These are phyloP conservation scores for Botrytis sinoallii DNA, from an alignment of 2,329 filamentous ascomycete species.

Conservation along the genomic window DNA sequence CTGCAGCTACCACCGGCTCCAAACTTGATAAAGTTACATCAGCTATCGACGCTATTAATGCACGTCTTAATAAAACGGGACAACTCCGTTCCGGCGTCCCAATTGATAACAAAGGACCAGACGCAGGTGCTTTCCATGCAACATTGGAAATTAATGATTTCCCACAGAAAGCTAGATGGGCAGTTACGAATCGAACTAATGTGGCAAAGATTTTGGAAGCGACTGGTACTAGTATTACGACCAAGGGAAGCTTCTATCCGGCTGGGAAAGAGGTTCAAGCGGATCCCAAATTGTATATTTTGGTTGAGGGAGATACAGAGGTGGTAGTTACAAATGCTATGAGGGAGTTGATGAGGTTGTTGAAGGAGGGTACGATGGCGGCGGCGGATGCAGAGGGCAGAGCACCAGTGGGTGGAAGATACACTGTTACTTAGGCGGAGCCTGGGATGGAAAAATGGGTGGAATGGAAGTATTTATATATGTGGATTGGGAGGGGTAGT, in stretches of 20 bases:
- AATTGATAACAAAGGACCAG: conserved; percentile 97
- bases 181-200: conserved; percentile 96
- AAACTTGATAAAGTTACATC: conserved; percentile 82
- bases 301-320: conserved; percentile 97
- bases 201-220: conserved; percentile 96
- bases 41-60: conserved; percentile 89
- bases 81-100: conserved; percentile 88
- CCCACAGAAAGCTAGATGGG: conserved; percentile 97
- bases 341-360: conserved; percentile 79
- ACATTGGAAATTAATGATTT: conserved; percentile 99
- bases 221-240: conserved; percentile 94
- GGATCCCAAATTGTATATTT: conserved; percentile 92
- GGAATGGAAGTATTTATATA: not conserved
- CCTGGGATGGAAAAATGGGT: conserved; percentile 20
- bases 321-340: conserved; percentile 87
- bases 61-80: conserved; percentile 82
- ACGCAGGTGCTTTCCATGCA: conserved; percentile 94
- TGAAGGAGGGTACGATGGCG: conserved; percentile 87
- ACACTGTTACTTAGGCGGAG: conserved; percentile 69
- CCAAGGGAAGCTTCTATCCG: conserved; percentile 88
- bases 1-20: conserved; percentile 41
- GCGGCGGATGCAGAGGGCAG: conserved; percentile 83
- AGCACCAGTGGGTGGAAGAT: conserved; percentile 75
- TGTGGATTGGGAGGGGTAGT: not conserved
- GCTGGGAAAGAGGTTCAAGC: conserved; percentile 74